Percentiles rank a stretch among this genome's conserved stretches.
phyloP scores from a whole-genome alignment of 73 alveolate species.

The Tetrahymena thermophila region DNA sequence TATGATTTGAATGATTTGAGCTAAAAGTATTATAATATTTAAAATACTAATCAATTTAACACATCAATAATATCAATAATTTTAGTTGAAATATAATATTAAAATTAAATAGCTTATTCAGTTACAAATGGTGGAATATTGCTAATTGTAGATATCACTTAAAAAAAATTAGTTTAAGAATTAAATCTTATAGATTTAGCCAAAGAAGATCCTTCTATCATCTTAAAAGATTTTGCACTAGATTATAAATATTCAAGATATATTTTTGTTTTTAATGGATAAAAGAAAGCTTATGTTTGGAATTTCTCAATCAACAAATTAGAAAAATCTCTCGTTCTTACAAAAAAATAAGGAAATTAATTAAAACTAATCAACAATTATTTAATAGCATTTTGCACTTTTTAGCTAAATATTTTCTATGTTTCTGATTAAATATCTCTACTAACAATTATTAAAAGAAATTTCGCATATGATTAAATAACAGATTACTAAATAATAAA shows the following conservation, averaged over 20 bases:
- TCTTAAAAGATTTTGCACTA: not conserved
- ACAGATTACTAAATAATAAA: not conserved
- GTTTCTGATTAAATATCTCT: not conserved
- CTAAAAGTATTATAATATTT: too few relatives aligned
- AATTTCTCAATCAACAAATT: too few relatives aligned
- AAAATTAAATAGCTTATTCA: not conserved
- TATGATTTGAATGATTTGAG: not conserved
- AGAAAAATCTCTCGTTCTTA: not conserved
- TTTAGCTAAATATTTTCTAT: not conserved
- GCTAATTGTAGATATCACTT: not conserved
- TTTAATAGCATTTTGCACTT: not conserved
- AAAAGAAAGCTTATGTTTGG: not conserved
- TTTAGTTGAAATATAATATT: not conserved
- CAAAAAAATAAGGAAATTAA: not conserved
- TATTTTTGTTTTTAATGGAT: not conserved
- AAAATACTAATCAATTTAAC: not conserved
- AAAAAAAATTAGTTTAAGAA: not conserved
- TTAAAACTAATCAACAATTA: too few relatives aligned
- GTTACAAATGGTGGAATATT: not conserved
- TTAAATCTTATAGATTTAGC: not conserved
- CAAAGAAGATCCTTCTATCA: not conserved
- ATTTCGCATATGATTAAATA: not conserved
- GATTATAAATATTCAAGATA: not conserved
- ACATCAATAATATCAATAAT: not conserved
- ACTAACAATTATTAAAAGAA: not conserved